These are phyloP conservation scores for Penicillium digitatum DNA, from an alignment of 2,329 filamentous ascomycete genomes.

Conservation along the genomic window DNA sequence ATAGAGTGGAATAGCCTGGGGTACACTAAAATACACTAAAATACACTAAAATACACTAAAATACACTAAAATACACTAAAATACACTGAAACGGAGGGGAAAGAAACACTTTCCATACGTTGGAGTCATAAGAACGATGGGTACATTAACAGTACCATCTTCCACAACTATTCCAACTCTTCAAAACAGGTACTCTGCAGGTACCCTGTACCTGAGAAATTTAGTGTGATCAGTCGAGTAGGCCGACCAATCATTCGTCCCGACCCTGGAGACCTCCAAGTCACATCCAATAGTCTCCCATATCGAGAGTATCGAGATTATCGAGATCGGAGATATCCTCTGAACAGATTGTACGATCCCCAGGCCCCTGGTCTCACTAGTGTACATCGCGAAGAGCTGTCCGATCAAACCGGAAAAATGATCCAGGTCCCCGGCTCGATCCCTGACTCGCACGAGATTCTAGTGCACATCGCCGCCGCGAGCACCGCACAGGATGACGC, in stretches of 20 bases:
- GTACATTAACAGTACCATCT: neutral
- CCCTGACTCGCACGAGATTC: conserved; percentile 27
- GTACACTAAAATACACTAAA: too few relatives aligned
- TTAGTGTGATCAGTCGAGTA: conserved; percentile 3
- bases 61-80: too few relatives aligned
- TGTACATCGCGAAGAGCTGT: neutral
- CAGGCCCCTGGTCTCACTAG: neutral
- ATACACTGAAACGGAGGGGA: neutral
- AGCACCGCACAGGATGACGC: conserved; percentile 37
- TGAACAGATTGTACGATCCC: neutral
- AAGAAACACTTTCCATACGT: neutral
- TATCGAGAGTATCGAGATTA: neutral
- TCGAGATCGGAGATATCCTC: neutral
- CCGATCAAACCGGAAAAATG: neutral
- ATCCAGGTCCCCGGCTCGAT: neutral
- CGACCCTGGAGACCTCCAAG: too few relatives aligned
- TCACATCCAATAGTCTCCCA: neutral
- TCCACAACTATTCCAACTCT: rapidly evolving
- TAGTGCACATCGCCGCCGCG: conserved; percentile 43
- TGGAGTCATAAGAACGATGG: neutral
- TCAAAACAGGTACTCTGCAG: neutral
- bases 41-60: too few relatives aligned
- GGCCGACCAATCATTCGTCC: neutral
- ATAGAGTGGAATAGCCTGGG: too few relatives aligned
- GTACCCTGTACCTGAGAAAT: neutral